Percentiles rank a stretch among this genome's conserved stretches.
Conservation (phyloP, 2,329 filamentous ascomycete species). For the Beauveria pseudobassiana region DNA sequence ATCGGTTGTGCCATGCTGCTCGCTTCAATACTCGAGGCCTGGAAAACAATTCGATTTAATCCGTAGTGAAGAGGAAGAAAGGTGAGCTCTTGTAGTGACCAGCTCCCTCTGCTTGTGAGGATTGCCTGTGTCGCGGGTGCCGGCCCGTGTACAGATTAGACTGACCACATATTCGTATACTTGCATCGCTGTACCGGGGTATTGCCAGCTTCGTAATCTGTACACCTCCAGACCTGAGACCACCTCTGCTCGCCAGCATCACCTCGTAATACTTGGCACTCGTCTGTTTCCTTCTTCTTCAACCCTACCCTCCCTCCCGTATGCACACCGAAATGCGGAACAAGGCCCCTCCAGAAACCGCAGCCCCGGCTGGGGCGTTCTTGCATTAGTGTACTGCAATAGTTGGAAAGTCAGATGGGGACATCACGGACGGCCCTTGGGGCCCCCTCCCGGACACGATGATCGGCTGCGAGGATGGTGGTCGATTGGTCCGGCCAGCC, state of each 20-base stretch:
- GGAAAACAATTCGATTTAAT: neutral
- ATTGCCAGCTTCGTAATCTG: neutral
- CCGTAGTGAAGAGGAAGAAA: neutral
- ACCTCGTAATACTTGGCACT: neutral
- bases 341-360: neutral
- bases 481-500: neutral
- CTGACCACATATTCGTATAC: neutral
- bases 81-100: neutral
- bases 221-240: neutral
- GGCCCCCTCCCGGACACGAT: neutral
- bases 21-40: neutral
- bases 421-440: neutral
- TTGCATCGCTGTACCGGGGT: neutral
- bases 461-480: neutral
- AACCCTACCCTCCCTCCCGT: neutral
- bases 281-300: neutral
- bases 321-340: neutral
- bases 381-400: slow-evolving; percentile 4
- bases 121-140: neutral
- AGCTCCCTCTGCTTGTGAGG: neutral
- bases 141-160: neutral
- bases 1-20: slow-evolving; percentile 27
- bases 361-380: neutral
- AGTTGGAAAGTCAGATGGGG: neutral
- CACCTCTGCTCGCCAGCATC: neutral